A percentile compares a stretch with the other conserved stretches of the same genome.
Evolutionary conservation across 2,329 filamentous ascomycete species (phyloP).

Genomic region (Bipolaris sorokiniana): DNA sequence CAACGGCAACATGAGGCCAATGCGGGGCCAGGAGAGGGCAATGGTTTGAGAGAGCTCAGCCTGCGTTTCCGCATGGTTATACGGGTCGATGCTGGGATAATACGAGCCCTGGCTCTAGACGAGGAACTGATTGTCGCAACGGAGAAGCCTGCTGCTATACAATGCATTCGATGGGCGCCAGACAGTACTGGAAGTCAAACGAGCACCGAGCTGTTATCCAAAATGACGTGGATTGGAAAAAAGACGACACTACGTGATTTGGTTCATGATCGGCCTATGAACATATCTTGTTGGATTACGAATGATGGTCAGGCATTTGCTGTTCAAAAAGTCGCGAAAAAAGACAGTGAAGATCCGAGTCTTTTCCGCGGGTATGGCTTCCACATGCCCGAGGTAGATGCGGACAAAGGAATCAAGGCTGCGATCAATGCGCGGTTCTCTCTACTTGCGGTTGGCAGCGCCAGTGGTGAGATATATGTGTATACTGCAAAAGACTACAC

Average conservation of each 20-base stretch:
- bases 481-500: conserved; percentile 93
- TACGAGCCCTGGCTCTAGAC: conserved; percentile 84
- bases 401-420: conserved; percentile 70
- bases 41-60: conserved; percentile 82
- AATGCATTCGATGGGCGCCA: conserved; percentile 94
- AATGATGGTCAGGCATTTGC: conserved; percentile 87
- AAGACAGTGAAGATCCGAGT: conserved; percentile 61
- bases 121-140: conserved; percentile 94
- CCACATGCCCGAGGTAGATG: conserved; percentile 69
- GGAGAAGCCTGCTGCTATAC: conserved; percentile 87
- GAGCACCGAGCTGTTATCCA: conserved; percentile 84
- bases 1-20: conserved; percentile 48
- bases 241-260: conserved; percentile 80
- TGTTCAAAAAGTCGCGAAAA: conserved; percentile 68
- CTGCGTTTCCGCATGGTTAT: conserved; percentile 97
- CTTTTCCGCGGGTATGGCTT: conserved; percentile 93
- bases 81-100: conserved; percentile 94
- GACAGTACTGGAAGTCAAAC: conserved; percentile 84
- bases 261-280: conserved; percentile 96
- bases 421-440: conserved; percentile 96
- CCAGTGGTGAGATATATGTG: conserved; percentile 79
- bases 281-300: conserved; percentile 89
- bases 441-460: conserved; percentile 83
- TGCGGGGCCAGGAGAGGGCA: conserved; percentile 77
- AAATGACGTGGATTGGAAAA: conserved; percentile 84